These are phyloP conservation scores for Dioscorea alata DNA, from an alignment of 106 monocot genomes.

Conservation along the genomic window DNA sequence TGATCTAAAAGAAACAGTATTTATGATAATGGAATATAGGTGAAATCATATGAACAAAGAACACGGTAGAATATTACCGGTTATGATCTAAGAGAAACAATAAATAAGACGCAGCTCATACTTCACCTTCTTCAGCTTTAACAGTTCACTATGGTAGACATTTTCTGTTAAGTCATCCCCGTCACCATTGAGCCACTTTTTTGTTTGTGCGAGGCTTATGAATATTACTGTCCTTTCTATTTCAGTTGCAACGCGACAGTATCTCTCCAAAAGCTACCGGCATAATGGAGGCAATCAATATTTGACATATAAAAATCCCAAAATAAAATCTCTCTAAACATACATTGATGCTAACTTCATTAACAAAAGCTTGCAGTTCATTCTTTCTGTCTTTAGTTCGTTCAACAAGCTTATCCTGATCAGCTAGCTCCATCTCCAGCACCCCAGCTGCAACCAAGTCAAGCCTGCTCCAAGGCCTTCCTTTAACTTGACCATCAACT, in stretches of 20 bases:
- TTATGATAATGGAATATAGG: no score
- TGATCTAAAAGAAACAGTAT: no score
- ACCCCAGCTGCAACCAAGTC: slow-evolving; percentile 40
- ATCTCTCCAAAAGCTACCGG: slow-evolving; percentile 79
- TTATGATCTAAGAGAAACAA: no score
- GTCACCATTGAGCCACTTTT: slow-evolving; percentile 94
- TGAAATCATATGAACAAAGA: no score
- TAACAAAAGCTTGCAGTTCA: slow-evolving; percentile 72
- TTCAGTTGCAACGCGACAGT: slow-evolving; percentile 69
- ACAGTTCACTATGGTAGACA: slow-evolving; percentile 54
- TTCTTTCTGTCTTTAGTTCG: slow-evolving; percentile 89
- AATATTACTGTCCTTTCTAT: slow-evolving; percentile 71
- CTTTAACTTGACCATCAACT: slow-evolving; percentile 17
- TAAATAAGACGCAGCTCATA: no score
- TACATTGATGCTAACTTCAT: slow-evolving; percentile 87
- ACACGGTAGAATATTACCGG: no score
- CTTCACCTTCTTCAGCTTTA: slow-evolving; percentile 27
- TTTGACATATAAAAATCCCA: no score
- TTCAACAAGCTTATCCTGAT: slow-evolving; percentile 77
- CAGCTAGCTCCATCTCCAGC: slow-evolving; percentile 43
- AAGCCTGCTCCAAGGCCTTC: slow-evolving; percentile 23
- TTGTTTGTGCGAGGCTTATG: slow-evolving; percentile 52
- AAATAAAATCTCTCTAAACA: not conserved
- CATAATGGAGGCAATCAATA: not conserved
- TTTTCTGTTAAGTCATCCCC: slow-evolving; percentile 82